Conservation (phyloP, 2,329 filamentous ascomycete species). For the Botrytis medusae region DNA sequence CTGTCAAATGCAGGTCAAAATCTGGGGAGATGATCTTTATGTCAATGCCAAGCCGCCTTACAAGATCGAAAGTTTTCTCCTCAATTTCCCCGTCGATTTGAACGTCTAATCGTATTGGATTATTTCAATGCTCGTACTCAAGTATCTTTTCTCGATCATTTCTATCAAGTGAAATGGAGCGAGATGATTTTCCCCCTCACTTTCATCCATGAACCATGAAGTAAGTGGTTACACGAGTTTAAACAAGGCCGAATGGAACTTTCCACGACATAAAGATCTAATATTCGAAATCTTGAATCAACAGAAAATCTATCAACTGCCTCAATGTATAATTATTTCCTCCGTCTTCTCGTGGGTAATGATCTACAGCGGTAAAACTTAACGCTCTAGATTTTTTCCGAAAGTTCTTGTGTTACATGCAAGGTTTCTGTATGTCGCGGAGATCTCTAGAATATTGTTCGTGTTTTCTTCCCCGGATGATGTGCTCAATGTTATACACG, state of each 20-base stretch:
- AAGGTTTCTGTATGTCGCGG: neutral
- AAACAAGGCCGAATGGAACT: neutral
- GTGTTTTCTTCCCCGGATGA: neutral
- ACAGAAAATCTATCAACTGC: neutral
- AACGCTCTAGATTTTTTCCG: neutral
- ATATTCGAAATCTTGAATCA: neutral
- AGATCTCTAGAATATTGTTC: neutral
- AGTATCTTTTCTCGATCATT: neutral
- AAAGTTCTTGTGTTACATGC: neutral
- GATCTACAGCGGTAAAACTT: neutral
- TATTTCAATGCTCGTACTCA: neutral
- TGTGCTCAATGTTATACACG: neutral
- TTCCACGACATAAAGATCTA: neutral
- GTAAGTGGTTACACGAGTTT: neutral
- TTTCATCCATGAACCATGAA: conserved; percentile 14
- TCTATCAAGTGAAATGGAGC: neutral
- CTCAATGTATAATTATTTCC: neutral
- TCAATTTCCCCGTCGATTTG: neutral
- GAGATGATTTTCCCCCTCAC: neutral
- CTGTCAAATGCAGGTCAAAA: conserved; percentile 5
- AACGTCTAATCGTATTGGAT: neutral
- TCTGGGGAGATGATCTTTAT: neutral
- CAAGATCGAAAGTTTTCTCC: neutral
- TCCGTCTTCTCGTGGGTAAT: neutral
- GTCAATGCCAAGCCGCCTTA: neutral